phyloP scores from a whole-genome alignment of 345 rosid genomes.

The Schrenkiella parvula region DNA sequence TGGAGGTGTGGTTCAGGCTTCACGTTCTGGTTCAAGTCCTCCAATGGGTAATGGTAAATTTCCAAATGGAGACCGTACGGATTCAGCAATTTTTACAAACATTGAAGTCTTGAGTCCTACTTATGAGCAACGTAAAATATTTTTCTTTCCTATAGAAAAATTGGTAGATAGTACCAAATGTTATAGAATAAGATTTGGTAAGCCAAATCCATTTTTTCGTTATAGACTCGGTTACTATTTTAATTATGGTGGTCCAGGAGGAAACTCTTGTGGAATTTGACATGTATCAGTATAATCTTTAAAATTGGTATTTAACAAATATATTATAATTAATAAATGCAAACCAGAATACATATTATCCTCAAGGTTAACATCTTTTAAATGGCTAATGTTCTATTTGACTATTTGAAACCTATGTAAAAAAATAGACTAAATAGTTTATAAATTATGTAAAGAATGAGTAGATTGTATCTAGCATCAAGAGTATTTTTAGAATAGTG shows the following conservation, averaged over 20 bases:
- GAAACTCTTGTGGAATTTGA: conserved; percentile 10
- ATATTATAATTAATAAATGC: not conserved
- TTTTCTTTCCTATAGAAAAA: not conserved
- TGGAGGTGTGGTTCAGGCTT: conserved; percentile 13
- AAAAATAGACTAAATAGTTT: too few species aligned
- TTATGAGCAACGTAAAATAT: not conserved
- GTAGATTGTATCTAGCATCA: too few species aligned
- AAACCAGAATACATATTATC: not conserved
- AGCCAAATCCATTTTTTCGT: not conserved
- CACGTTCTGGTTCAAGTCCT: not conserved
- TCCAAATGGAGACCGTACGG: not conserved
- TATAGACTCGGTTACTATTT: not conserved
- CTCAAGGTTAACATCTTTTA: not conserved
- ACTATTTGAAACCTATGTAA: not conserved
- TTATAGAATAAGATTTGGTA: conserved; percentile 1
- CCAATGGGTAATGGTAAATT: conserved; percentile 16
- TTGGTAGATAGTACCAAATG: conserved; percentile 11
- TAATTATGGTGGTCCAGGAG: conserved; percentile 8
- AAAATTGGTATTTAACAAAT: not conserved
- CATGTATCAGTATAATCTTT: not conserved
- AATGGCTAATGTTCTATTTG: not conserved
- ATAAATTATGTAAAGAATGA: too few species aligned
- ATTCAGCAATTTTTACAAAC: not conserved
- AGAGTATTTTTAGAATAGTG: too few species aligned
- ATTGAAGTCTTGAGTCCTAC: not conserved